Evolutionary conservation across 257 asterid species (phyloP).

Genomic region (Thymus quinquecostatus): DNA sequence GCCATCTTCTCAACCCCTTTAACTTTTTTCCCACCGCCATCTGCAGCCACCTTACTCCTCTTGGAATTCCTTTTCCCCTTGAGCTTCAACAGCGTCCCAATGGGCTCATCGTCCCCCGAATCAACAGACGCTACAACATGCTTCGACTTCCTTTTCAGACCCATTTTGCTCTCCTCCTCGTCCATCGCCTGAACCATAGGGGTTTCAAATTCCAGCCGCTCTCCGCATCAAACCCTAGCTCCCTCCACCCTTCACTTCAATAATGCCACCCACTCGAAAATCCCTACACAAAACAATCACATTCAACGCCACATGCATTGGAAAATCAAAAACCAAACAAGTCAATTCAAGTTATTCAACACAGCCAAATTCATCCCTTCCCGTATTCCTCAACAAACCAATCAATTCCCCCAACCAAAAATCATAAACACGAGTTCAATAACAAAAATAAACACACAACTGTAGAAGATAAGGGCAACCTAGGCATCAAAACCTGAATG

Average conservation of each 20-base stretch:
- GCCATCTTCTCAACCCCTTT: constrained; percentile 46
- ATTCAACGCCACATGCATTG: constrained; percentile 31
- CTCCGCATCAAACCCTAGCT: constrained; percentile 62
- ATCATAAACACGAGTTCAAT: constrained; percentile 19
- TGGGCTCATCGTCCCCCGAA: constrained; percentile 84
- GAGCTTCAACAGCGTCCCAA: constrained; percentile 72
- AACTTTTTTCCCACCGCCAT: constrained; percentile 45
- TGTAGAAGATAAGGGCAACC: background rate
- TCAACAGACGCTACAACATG: constrained; percentile 42
- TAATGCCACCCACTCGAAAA: constrained; percentile 34
- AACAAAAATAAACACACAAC: background rate
- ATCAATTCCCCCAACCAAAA: constrained; percentile 1
- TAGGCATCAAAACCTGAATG: constrained; percentile 41
- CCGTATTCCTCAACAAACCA: background rate
- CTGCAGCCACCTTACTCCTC: constrained; percentile 54
- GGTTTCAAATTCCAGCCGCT: constrained; percentile 49
- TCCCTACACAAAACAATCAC: constrained; percentile 30
- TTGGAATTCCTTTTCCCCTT: constrained; percentile 60
- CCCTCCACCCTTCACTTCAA: constrained; percentile 44
- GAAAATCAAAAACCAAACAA: constrained; percentile 15
- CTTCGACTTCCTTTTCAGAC: constrained; percentile 57
- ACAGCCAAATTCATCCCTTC: constrained; percentile 21
- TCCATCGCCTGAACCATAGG: constrained; percentile 64
- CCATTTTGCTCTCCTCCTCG: constrained; percentile 55
- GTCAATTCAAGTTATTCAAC: constrained; percentile 21